Percentiles rank a stretch among this genome's conserved stretches.
phyloP scores from a whole-genome alignment of 352 stramenopile genomes.

The Pythium aristosporum region DNA sequence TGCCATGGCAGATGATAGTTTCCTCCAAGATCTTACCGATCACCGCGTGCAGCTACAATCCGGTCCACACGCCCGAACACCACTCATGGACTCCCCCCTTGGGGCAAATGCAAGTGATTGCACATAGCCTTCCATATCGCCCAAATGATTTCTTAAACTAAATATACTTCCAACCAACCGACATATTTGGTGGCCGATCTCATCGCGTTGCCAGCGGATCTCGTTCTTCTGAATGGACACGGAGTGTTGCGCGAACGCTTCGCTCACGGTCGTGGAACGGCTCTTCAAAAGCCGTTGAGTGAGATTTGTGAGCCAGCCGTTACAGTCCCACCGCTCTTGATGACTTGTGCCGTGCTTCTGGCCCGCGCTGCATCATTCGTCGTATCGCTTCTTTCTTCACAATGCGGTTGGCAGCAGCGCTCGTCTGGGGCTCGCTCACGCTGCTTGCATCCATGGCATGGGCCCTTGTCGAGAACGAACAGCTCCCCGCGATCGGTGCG shows the following conservation, averaged over 20 bases:
- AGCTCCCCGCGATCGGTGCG: not conserved
- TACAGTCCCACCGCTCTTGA: not conserved
- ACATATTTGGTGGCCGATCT: not conserved
- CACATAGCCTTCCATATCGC: conserved; percentile 18
- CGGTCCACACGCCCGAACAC: not conserved
- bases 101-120: conserved; percentile 47
- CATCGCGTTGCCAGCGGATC: not conserved
- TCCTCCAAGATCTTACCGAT: conserved; percentile 5
- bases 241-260: not conserved
- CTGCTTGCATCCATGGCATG: not conserved
- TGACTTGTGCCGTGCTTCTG: too few relatives aligned
- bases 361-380: not conserved
- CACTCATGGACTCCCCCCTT: not conserved
- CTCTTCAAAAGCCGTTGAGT: not conserved
- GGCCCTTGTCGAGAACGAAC: not conserved
- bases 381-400: not conserved
- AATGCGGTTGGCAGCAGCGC: not conserved
- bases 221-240: not conserved
- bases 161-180: not conserved
- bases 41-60: not conserved
- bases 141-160: not conserved
- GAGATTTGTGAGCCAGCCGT: not conserved
- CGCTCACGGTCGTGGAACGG: not conserved
- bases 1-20: not conserved
- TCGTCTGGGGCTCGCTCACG: not conserved